Evolutionary conservation across 2,329 filamentous ascomycete genomes (phyloP).

Genomic region (Byssothecium circinans): DNA sequence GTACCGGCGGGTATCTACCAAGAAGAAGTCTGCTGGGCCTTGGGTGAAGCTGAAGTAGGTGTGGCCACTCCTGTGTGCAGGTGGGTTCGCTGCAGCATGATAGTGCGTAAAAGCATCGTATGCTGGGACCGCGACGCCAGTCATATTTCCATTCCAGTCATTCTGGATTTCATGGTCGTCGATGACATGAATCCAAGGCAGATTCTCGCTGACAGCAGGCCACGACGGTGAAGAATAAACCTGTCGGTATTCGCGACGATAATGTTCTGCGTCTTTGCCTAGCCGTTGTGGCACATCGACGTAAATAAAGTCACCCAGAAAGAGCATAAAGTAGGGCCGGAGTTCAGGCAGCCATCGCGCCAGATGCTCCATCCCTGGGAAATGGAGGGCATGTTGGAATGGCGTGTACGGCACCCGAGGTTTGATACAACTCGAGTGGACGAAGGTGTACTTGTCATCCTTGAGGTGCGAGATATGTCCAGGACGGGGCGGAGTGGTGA

Average conservation of each 20-base stretch:
- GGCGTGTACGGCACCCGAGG: constrained; percentile 87
- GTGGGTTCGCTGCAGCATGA: constrained; percentile 82
- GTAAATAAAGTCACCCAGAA: constrained; percentile 86
- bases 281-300: constrained; percentile 83
- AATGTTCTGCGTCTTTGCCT: constrained; percentile 71
- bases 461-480: constrained; percentile 62
- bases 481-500: constrained; percentile 72
- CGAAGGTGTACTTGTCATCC: constrained; percentile 78
- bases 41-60: constrained; percentile 91
- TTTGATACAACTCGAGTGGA: constrained; percentile 92
- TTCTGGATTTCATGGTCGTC: constrained; percentile 97
- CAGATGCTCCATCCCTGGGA: constrained; percentile 78
- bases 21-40: constrained; percentile 90
- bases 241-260: constrained; percentile 88
- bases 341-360: constrained; percentile 72
- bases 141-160: constrained; percentile 84
- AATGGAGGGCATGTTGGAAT: constrained; percentile 76
- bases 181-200: constrained; percentile 97
- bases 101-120: constrained; percentile 86
- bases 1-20: constrained; percentile 89
- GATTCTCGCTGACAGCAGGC: constrained; percentile 69
- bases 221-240: constrained; percentile 97
- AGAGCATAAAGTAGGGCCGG: constrained; percentile 71
- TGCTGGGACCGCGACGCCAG: constrained; percentile 76
- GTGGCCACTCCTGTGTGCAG: constrained; percentile 62